Evolutionary conservation across 768 basidiomycete genomes (phyloP).

Genomic region (Panaeolus papilionaceus): DNA sequence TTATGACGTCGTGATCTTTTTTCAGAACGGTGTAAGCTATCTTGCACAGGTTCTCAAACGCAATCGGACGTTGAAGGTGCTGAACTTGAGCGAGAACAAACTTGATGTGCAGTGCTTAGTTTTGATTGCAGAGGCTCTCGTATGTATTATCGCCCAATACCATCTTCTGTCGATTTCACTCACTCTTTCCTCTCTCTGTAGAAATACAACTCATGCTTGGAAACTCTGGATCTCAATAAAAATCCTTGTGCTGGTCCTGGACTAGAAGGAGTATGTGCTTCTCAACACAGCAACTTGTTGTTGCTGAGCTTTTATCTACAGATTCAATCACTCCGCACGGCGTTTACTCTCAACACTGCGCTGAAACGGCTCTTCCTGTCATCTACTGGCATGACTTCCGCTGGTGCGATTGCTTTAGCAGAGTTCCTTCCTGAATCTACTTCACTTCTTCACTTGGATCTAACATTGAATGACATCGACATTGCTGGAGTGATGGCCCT

Average conservation of each 20-base stretch:
- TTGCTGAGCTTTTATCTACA: conserved; percentile 31
- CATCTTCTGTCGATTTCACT: not conserved
- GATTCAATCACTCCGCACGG: conserved; percentile 89
- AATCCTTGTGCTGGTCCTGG: conserved; percentile 93
- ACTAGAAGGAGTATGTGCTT: conserved; percentile 80
- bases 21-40: conserved; percentile 80
- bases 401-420: conserved; percentile 92
- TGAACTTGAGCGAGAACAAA: conserved; percentile 95
- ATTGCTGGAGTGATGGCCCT: conserved; percentile 94
- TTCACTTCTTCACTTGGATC: conserved; percentile 88
- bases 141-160: conserved; percentile 42
- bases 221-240: conserved; percentile 91
- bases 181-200: conserved; percentile 33
- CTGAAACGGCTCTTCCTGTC: conserved; percentile 94
- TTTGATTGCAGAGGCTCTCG: conserved; percentile 87
- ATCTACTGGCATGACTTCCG: conserved; percentile 76
- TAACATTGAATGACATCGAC: conserved; percentile 84
- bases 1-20: conserved; percentile 27
- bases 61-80: conserved; percentile 91
- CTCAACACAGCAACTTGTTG: not conserved
- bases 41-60: conserved; percentile 96
- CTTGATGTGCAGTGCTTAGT: conserved; percentile 84
- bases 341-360: conserved; percentile 90
- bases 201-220: conserved; percentile 95
- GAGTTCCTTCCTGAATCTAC: conserved; percentile 94